Evolutionary conservation across 306 rosid genomes (phyloP).

Genomic region (Adenanthera pavonina): DNA sequence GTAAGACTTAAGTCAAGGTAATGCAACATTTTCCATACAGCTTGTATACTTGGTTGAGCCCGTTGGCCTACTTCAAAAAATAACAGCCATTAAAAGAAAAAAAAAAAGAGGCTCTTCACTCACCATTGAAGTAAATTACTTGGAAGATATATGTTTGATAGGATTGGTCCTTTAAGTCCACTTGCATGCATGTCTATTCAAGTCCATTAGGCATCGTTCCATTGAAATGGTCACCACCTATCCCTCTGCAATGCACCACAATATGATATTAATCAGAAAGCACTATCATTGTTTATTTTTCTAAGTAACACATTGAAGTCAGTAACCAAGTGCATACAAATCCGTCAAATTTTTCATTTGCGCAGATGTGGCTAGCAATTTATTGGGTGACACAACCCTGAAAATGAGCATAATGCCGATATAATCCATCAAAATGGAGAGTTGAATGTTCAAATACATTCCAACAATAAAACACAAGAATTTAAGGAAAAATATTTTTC

Average conservation of each 20-base stretch:
- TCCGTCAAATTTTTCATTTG: slow-evolving; percentile 60
- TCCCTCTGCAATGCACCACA: slow-evolving; percentile 66
- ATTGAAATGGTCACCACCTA: slow-evolving; percentile 67
- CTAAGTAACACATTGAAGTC: slow-evolving; percentile 1
- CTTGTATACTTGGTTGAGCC: too few species aligned
- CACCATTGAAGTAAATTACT: slow-evolving; percentile 58
- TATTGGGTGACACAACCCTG: slow-evolving; percentile 80
- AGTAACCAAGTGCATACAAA: slow-evolving; percentile 54
- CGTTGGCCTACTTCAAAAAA: too few species aligned
- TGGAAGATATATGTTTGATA: slow-evolving; percentile 63
- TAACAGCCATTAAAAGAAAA: too few species aligned
- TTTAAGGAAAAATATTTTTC: background rate
- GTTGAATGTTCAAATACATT: slow-evolving; percentile 28
- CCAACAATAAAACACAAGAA: slow-evolving; percentile 1
- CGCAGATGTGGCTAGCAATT: slow-evolving; percentile 61
- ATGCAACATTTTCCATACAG: background rate
- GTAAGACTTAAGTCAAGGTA: background rate
- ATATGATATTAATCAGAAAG: slow-evolving; percentile 26
- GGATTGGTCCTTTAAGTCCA: slow-evolving; percentile 89
- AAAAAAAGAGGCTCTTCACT: slow-evolving; percentile 45
- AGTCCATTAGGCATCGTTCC: slow-evolving; percentile 73
- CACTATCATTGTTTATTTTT: background rate
- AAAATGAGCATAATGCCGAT: slow-evolving; percentile 30
- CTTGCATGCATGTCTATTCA: slow-evolving; percentile 81
- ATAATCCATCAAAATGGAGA: slow-evolving; percentile 22